Evolutionary conservation across 768 basidiomycete genomes (phyloP), one percentile per base, ranked within the genome.

Genomic region (Brasilioporus rufonigricans): DNA sequence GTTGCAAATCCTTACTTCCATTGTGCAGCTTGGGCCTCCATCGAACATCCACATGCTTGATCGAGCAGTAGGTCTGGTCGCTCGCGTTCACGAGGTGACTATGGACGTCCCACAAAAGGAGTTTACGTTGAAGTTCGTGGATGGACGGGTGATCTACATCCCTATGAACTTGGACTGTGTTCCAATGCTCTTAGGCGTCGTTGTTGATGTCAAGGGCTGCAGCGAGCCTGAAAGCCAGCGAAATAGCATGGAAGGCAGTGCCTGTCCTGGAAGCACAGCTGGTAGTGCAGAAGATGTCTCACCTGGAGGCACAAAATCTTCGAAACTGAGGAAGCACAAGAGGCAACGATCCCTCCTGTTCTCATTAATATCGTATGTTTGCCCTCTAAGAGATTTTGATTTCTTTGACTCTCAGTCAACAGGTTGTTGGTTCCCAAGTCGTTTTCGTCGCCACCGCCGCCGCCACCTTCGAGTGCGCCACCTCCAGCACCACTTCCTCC

Each of bases 311-410:
- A 61, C 69, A 10, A 61, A 64, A 48, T 48, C 73, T 38, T 62
- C 62, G 40, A 80, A 75, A 61, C 60, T 60, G 4, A 63, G 72
- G 39, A 80, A 79, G 58, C 85, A 89, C 60, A 88, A 85, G 72
- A 87, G 83, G 60, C 83, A 86, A 61, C 77, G 83, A 41, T 90
- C 89, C 16, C 65, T 90, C 55, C 74, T 89, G 45, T 86, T 85
- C 79, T 80, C 85, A 8, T 72, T 91, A 38, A 81, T 89, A 55
- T 79, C 83, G 78, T 86, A 72, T 55, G 58, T 61, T n/a, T 13
- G 10, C 35, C 2, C 26, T 52, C 50, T 53, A 18, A 46, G 44
- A 13, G 1, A 18, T 24, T 24, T 31, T 39, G 26, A n/a, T 21
- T 44, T 43, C 24, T 26, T 49, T 61, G 41, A 62, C 46, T 23